Evolutionary conservation across 139 green algal genomes (phyloP).

Genomic region (Volvox reticuliferus): DNA sequence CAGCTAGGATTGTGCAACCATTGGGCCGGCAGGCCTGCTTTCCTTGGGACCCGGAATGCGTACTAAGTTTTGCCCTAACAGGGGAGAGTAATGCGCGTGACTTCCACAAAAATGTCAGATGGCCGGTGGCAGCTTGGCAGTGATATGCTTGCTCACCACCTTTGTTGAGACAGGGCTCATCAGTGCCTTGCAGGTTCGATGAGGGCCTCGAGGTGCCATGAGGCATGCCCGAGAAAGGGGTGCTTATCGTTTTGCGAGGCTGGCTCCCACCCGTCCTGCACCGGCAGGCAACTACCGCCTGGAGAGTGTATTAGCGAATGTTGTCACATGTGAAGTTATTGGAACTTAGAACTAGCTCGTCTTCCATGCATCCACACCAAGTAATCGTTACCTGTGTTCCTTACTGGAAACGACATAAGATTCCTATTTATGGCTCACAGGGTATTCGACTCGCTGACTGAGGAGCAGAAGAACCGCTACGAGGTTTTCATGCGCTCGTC

Average conservation of each 20-base stretch:
- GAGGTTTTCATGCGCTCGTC: conserved; percentile 77
- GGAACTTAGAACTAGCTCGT: not conserved
- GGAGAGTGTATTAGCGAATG: not conserved
- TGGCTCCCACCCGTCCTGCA: not conserved
- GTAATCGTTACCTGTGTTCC: not conserved
- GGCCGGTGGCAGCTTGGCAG: too few relatives aligned
- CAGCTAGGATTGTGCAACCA: not conserved
- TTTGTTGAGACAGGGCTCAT: too few relatives aligned
- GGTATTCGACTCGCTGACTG: conserved; percentile 73
- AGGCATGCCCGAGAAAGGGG: too few relatives aligned
- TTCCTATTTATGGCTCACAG: conserved; percentile 14
- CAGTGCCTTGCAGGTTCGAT: too few relatives aligned
- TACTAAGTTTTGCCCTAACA: too few relatives aligned
- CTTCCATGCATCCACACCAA: not conserved
- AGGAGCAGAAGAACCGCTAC: conserved; percentile 80
- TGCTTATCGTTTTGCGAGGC: too few relatives aligned
- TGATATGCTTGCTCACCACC: too few relatives aligned
- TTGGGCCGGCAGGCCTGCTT: not conserved
- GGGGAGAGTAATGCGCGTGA: not conserved
- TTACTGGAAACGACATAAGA: too few relatives aligned
- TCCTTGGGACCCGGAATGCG: not conserved
- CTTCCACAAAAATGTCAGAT: not conserved
- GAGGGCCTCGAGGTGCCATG: too few relatives aligned
- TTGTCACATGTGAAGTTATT: not conserved
- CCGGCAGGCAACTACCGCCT: not conserved